Conservation (phyloP, 306 rosid species). For the Lotus japonicus region DNA sequence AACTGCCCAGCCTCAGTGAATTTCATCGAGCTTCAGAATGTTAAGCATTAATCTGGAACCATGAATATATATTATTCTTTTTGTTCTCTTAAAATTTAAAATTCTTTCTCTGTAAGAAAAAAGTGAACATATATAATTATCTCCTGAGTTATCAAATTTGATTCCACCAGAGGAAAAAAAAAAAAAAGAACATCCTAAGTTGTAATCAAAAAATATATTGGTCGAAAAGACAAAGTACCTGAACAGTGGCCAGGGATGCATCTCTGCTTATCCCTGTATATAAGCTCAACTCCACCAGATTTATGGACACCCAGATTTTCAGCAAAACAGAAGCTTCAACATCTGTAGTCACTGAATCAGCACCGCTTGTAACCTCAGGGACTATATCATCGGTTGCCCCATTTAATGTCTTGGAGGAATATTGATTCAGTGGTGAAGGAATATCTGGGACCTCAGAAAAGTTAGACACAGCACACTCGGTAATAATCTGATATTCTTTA, state of each 20-base stretch:
- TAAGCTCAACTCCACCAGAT: constrained; percentile 75
- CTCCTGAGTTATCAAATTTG: not conserved
- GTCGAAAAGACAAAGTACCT: constrained; percentile 39
- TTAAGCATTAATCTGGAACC: no score
- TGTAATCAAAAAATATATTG: not conserved
- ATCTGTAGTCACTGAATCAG: constrained; percentile 34
- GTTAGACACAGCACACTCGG: constrained; percentile 86
- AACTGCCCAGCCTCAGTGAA: not conserved
- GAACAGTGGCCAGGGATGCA: constrained; percentile 84
- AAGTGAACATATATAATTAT: not conserved
- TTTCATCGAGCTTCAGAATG: not conserved
- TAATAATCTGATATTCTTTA: constrained; percentile 77
- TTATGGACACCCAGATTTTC: constrained; percentile 55
- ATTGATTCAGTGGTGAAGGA: constrained; percentile 52
- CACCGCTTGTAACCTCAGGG: constrained; percentile 30
- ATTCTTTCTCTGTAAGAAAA: no score
- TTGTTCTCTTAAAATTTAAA: no score
- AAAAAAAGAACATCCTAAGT: no score
- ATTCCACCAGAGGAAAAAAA: not conserved
- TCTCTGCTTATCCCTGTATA: constrained; percentile 63
- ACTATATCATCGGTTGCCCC: constrained; percentile 32
- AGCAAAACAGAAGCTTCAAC: constrained; percentile 44
- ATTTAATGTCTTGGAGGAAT: constrained; percentile 28
- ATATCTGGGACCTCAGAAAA: constrained; percentile 69
- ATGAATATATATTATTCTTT: no score